Conservation (phyloP, 2,329 filamentous ascomycete genomes). For the Colletotrichum neosansevieriae region DNA sequence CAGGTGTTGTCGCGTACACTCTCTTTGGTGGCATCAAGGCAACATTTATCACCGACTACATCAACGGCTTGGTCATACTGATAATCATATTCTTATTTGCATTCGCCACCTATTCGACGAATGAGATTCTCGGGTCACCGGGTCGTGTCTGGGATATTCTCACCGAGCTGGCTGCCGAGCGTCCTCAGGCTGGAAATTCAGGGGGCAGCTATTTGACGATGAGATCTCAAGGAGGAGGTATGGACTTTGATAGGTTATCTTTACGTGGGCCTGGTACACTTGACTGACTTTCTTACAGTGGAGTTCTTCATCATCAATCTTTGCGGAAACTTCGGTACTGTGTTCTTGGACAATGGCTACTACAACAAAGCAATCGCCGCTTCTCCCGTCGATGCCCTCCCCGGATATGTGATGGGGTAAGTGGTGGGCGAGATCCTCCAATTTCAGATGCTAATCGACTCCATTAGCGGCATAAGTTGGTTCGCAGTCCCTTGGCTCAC, state of each 20-base stretch:
- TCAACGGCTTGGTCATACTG: slow-evolving; percentile 87
- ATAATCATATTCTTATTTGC: slow-evolving; percentile 89
- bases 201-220: slow-evolving; percentile 89
- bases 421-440: not conserved
- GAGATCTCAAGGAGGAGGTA: slow-evolving; percentile 78
- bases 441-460: not conserved
- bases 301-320: slow-evolving; percentile 94
- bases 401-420: slow-evolving; percentile 84
- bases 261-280: not conserved
- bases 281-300: slow-evolving; percentile 43
- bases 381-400: slow-evolving; percentile 84
- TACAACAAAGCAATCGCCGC: slow-evolving; percentile 96
- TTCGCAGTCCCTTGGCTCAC: slow-evolving; percentile 94
- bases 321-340: slow-evolving; percentile 85
- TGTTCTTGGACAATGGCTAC: slow-evolving; percentile 90
- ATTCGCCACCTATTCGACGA: slow-evolving; percentile 83
- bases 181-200: slow-evolving; percentile 84
- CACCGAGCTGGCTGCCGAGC: slow-evolving; percentile 72
- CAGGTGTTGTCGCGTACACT: slow-evolving; percentile 76
- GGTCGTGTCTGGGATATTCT: slow-evolving; percentile 83
- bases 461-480: slow-evolving; percentile 76
- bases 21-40: slow-evolving; percentile 85
- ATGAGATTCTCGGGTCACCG: slow-evolving; percentile 79
- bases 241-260: not conserved
- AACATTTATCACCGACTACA: slow-evolving; percentile 86